phyloP scores from a whole-genome alignment of 768 basidiomycete species.

The Podaxis rugospora region DNA sequence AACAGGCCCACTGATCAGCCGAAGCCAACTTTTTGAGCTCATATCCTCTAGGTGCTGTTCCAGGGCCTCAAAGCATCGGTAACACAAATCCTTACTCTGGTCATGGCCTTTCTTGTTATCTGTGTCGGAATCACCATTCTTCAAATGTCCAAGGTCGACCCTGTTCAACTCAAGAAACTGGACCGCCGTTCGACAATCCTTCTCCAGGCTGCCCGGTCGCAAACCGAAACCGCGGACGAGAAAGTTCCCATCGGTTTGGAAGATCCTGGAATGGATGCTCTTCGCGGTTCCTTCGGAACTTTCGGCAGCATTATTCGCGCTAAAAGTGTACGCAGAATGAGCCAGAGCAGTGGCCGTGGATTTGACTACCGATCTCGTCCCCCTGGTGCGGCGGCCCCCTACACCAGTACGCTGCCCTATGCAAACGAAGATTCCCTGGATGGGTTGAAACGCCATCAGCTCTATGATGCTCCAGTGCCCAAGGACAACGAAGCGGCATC shows the following conservation, averaged over 20 bases:
- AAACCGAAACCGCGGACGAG: slow-evolving; percentile 68
- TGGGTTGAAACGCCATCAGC: slow-evolving; percentile 72
- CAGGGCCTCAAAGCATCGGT: slow-evolving; percentile 80
- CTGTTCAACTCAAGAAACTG: slow-evolving; percentile 68
- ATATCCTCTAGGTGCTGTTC: slow-evolving; percentile 66
- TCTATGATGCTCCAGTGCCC: slow-evolving; percentile 88
- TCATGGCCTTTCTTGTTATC: slow-evolving; percentile 89
- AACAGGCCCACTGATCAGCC: background rate
- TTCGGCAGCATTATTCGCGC: slow-evolving; percentile 88
- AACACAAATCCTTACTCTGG: slow-evolving; percentile 81
- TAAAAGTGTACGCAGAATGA: slow-evolving; percentile 47
- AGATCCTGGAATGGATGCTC: slow-evolving; percentile 90
- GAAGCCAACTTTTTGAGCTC: background rate
- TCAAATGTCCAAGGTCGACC: slow-evolving; percentile 95
- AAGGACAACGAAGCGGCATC: slow-evolving; percentile 32
- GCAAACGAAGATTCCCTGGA: slow-evolving; percentile 22
- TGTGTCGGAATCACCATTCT: slow-evolving; percentile 92
- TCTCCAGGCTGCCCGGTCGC: slow-evolving; percentile 74
- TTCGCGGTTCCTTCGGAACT: slow-evolving; percentile 88
- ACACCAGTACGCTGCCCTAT: slow-evolving; percentile 13
- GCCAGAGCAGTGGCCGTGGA: slow-evolving; percentile 36
- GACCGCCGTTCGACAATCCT: slow-evolving; percentile 90
- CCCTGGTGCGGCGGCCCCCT: slow-evolving; percentile 32
- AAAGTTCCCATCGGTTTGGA: slow-evolving; percentile 63
- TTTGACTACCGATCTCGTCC: slow-evolving; percentile 30